A percentile compares a stretch with the other conserved stretches of the same genome.
Evolutionary conservation across 2,329 filamentous ascomycete genomes (phyloP).

Genomic region (Aspergillus uvarum): DNA sequence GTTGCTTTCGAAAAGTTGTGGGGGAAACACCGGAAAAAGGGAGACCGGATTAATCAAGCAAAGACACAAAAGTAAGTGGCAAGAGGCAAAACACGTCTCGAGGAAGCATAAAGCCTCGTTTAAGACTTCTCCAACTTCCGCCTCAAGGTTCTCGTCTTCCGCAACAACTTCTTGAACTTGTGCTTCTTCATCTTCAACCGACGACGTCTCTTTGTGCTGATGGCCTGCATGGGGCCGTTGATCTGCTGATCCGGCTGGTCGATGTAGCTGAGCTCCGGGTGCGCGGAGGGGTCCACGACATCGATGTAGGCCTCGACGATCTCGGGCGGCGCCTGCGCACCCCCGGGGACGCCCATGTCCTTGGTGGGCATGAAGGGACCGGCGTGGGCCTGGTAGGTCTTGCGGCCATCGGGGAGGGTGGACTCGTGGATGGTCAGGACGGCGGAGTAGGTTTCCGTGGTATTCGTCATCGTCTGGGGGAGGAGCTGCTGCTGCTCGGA

Average conservation of each 20-base stretch:
- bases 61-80: not conserved
- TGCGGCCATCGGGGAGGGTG: slow-evolving; percentile 50
- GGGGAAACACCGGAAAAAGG: slow-evolving; percentile 7
- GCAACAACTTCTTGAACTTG: slow-evolving; percentile 99
- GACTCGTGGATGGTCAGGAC: slow-evolving; percentile 55
- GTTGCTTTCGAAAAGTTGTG: not conserved
- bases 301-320: slow-evolving; percentile 49
- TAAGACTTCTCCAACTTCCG: slow-evolving; percentile 72
- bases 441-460: slow-evolving; percentile 43
- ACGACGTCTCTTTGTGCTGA: slow-evolving; percentile 88
- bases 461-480: slow-evolving; percentile 30
- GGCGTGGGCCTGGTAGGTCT: slow-evolving; percentile 53
- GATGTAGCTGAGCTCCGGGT: slow-evolving; percentile 53
- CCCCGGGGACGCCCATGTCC: slow-evolving; percentile 37
- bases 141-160: slow-evolving; percentile 81
- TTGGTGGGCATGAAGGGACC: slow-evolving; percentile 49
- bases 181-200: slow-evolving; percentile 99
- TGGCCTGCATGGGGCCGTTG: slow-evolving; percentile 66
- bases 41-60: not conserved
- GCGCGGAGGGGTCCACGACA: slow-evolving; percentile 49
- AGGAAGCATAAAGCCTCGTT: slow-evolving; percentile 11
- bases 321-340: slow-evolving; percentile 23
- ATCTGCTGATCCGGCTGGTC: slow-evolving; percentile 60
- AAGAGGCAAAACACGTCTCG: slow-evolving; percentile 6
- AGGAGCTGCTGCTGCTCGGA: slow-evolving; percentile 41